These are phyloP conservation scores for Leptographium flavum DNA, from an alignment of 2,329 filamentous ascomycete species.

Conservation along the genomic window DNA sequence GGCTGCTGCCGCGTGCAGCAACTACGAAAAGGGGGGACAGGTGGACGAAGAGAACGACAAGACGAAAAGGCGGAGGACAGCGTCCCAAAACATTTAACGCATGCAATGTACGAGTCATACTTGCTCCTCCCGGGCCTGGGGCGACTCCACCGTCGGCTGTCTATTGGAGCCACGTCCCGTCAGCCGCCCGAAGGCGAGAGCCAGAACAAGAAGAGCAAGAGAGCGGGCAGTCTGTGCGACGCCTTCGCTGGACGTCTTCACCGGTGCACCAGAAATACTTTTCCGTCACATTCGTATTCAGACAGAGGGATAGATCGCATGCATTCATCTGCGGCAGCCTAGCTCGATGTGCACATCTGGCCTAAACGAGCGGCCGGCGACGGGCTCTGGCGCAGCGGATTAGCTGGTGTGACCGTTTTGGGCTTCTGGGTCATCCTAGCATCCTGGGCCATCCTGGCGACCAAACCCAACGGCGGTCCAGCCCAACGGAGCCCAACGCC, in stretches of 20 bases:
- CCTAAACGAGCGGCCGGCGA: background rate
- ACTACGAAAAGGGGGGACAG: background rate
- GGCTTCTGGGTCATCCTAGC: too few species aligned
- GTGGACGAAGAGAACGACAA: background rate
- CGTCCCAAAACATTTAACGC: too few species aligned
- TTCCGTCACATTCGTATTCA: too few species aligned
- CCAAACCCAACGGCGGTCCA: background rate
- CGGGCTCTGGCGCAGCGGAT: background rate
- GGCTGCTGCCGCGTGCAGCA: too few species aligned
- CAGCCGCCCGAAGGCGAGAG: background rate
- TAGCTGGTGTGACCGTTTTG: background rate
- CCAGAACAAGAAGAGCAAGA: background rate
- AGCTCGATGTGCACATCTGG: background rate
- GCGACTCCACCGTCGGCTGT: background rate
- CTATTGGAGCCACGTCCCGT: background rate
- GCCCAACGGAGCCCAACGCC: constrained; percentile 4
- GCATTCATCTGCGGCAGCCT: background rate
- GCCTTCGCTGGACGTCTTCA: too few species aligned
- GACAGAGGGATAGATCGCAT: background rate
- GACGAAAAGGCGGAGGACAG: background rate
- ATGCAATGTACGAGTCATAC: background rate
- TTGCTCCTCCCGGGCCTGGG: background rate
- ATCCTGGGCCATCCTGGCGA: too few species aligned
- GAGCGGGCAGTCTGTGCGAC: too few species aligned
- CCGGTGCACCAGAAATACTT: too few species aligned